A percentile compares a stretch with the other conserved stretches of the same genome.
These are phyloP conservation scores for Alternaria sp. DNA, from an alignment of 2,329 filamentous ascomycete species.

Conservation along the genomic window DNA sequence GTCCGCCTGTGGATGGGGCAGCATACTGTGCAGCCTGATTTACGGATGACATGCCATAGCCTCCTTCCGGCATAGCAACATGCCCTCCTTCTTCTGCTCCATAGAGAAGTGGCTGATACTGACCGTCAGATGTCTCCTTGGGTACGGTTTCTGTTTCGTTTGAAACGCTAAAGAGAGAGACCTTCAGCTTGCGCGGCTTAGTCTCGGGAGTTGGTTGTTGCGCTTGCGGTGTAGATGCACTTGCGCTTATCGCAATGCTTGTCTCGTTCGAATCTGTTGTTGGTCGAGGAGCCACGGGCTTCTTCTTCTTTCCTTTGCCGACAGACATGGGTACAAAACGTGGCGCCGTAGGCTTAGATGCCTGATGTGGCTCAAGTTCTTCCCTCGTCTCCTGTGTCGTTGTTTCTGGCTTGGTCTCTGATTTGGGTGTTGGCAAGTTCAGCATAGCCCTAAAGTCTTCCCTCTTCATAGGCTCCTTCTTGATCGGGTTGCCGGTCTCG, in stretches of 20 bases:
- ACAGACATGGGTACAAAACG: slow-evolving; percentile 90
- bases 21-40: slow-evolving; percentile 17
- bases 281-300: slow-evolving; percentile 25
- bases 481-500: slow-evolving; percentile 47
- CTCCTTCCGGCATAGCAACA: slow-evolving; percentile 23
- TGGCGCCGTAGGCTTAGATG: slow-evolving; percentile 77
- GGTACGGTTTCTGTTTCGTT: slow-evolving; percentile 48
- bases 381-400: slow-evolving; percentile 50
- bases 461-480: slow-evolving; percentile 41
- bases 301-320: slow-evolving; percentile 69
- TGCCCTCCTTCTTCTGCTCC: slow-evolving; percentile 35
- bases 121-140: slow-evolving; percentile 26
- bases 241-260: slow-evolving; percentile 4
- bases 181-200: slow-evolving; percentile 63
- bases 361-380: slow-evolving; percentile 56
- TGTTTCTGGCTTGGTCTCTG: slow-evolving; percentile 21
- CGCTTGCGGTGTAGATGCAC: slow-evolving; percentile 8
- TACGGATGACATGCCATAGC: slow-evolving; percentile 18
- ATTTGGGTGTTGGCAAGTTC: slow-evolving; percentile 47
- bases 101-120: slow-evolving; percentile 54
- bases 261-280: slow-evolving; percentile 8
- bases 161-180: slow-evolving; percentile 74
- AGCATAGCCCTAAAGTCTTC: slow-evolving; percentile 46
- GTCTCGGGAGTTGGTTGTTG: slow-evolving; percentile 26
- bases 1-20: slow-evolving; percentile 18